A percentile compares a stretch with the other conserved stretches of the same genome.
These are phyloP conservation scores for Mychonastes homosphaera DNA, from an alignment of 139 green algal genomes.

Conservation along the genomic window DNA sequence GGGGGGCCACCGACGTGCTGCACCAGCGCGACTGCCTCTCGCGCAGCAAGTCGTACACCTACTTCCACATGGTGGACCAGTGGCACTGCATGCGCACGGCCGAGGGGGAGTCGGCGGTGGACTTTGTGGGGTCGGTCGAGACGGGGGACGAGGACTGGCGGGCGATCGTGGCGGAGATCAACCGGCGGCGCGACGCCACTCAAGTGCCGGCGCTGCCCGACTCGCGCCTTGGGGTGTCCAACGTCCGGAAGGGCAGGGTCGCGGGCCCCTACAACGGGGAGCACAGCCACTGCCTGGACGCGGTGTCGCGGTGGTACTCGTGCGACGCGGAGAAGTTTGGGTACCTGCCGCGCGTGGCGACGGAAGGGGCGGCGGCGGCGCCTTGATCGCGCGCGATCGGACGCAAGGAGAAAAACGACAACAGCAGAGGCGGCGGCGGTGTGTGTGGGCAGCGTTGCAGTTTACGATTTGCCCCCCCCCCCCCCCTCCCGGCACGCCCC, in stretches of 20 bases:
- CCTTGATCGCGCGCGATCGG: too few species aligned
- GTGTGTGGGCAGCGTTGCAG: too few species aligned
- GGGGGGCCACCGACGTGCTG: slow-evolving; percentile 13
- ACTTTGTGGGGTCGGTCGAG: slow-evolving; percentile 26
- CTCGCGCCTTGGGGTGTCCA: neutral
- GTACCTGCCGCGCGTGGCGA: slow-evolving; percentile 4
- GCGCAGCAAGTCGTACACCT: slow-evolving; percentile 20
- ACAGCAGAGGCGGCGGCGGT: too few species aligned
- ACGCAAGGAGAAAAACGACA: too few species aligned
- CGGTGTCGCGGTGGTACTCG: slow-evolving; percentile 10
- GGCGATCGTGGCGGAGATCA: slow-evolving; percentile 13
- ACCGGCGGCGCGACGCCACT: slow-evolving; percentile 6
- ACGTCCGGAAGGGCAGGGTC: slow-evolving; percentile 2
- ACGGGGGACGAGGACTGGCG: slow-evolving; percentile 19
- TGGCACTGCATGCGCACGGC: slow-evolving; percentile 22
- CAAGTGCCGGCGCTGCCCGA: slow-evolving; percentile 11
- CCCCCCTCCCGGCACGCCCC: too few species aligned
- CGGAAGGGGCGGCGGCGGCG: slow-evolving; percentile 2
- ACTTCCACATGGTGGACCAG: slow-evolving; percentile 30
- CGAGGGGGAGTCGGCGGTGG: slow-evolving; percentile 14
- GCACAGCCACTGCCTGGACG: slow-evolving; percentile 12
- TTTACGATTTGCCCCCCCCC: too few species aligned
- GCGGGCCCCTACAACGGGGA: neutral
- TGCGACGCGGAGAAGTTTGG: slow-evolving; percentile 18
- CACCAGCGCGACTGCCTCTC: slow-evolving; percentile 16